Percentiles rank a stretch among this genome's conserved stretches.
Evolutionary conservation across 208 protist species (phyloP).

Genomic region (Naegleria lovaniensis): DNA sequence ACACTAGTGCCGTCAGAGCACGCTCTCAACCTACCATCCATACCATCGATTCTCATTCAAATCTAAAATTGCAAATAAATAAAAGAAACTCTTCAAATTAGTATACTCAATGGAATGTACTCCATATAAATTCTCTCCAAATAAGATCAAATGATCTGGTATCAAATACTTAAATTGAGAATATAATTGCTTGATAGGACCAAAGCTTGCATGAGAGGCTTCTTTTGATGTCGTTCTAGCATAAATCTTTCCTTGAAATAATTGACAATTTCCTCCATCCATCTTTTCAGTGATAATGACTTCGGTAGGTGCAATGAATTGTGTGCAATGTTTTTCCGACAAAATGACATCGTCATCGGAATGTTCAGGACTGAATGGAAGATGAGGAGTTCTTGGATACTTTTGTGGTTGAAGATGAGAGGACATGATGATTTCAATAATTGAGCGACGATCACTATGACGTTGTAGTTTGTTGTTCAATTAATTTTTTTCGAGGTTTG

Average conservation of each 20-base stretch:
- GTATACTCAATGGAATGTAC: slow-evolving; percentile 39
- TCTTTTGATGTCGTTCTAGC: slow-evolving; percentile 31
- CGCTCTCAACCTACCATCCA: slow-evolving; percentile 1
- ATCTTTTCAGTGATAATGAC: slow-evolving; percentile 38
- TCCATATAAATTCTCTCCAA: slow-evolving; percentile 36
- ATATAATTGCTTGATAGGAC: slow-evolving; percentile 33
- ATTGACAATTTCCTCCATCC: slow-evolving; percentile 41
- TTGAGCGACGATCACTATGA: no score
- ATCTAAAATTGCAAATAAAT: slow-evolving; percentile 36
- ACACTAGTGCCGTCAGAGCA: no score
- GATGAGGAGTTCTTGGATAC: slow-evolving; percentile 34
- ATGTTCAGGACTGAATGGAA: slow-evolving; percentile 35
- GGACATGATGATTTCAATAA: no score
- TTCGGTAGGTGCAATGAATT: slow-evolving; percentile 17
- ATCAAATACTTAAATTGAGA: slow-evolving; percentile 31
- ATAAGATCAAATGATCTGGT: slow-evolving; percentile 27
- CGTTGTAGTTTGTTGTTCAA: no score
- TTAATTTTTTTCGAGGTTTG: no score
- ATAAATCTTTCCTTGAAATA: slow-evolving; percentile 33
- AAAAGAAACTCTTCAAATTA: slow-evolving; percentile 29
- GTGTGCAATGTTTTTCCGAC: neutral
- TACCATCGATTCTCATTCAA: neutral
- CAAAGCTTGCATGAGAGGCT: slow-evolving; percentile 33
- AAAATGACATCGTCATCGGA: slow-evolving; percentile 22
- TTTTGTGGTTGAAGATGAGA: neutral